Evolutionary conservation across 371 early-diverging fungal species (phyloP), one percentile per base, ranked within the genome.

Genomic region (Fennellomyces sp.): DNA sequence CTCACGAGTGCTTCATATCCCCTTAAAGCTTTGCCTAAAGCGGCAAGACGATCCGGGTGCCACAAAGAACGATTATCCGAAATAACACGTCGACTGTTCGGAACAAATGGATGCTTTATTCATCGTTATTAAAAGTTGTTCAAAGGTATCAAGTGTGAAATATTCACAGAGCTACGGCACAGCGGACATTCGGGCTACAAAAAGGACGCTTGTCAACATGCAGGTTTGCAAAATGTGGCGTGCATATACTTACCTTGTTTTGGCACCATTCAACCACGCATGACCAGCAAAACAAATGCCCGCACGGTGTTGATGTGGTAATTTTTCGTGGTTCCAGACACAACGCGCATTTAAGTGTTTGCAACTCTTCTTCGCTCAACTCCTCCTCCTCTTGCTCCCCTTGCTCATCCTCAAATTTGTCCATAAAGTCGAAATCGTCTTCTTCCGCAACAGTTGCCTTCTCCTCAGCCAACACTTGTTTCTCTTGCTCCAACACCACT

Each of bases 211-310:
- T 28, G 28, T 25, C 19, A 38, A 28, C 33, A 31, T 19, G 11
- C 47, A 45, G 31, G 15, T 33, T 28, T 25, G 12, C 3, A n/a
- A n/a, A n/a, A 8, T 11, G 41, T 35, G 29, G 39, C 1, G 23
- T n/a, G 11, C 33, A 48, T n/a, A 15, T 2, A 13, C 68, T 63
- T 74, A 88, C 90, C 88, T 93, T 94, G 60, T 87, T 91, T 60
- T 90, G 85, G 64, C 93, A 92, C 94, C 97, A 95, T 70, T 94
- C 94, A 23, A 89, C 80, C 36, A 93, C 88, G 65, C 97, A 96
- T 12, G 72, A 86, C 95, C 95, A 96, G 72, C 97, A 96, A 64
- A 95, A 95, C 65, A 96, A 63, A 72, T 96, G 97, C 0, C 97
- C 97, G 69, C 97, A 96, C 2, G 92, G 90, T 0, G 97, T 94